Percentiles rank a stretch among this genome's conserved stretches.
Evolutionary conservation across 371 early-diverging fungal genomes (phyloP).

Genomic region (Mucor saturninus): DNA sequence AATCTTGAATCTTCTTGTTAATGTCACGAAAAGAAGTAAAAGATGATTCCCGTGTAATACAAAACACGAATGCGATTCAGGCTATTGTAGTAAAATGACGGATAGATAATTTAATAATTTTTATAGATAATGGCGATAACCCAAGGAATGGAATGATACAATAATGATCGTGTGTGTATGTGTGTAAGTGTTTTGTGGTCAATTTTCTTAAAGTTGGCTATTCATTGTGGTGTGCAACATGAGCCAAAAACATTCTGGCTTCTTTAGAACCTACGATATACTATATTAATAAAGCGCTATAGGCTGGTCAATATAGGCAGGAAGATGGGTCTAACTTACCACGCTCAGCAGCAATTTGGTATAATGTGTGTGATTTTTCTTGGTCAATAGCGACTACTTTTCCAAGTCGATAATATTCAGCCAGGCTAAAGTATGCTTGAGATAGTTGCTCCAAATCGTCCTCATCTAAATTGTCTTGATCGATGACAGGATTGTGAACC

Average conservation of each 20-base stretch:
- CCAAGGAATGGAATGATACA: too few relatives aligned
- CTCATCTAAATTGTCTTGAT: slow-evolving; percentile 42
- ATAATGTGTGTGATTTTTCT: slow-evolving; percentile 25
- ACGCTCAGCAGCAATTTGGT: slow-evolving; percentile 30
- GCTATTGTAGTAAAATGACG: too few relatives aligned
- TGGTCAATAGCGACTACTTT: slow-evolving; percentile 21
- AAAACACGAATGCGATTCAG: too few relatives aligned
- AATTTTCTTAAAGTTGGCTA: too few relatives aligned
- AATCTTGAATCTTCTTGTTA: too few relatives aligned
- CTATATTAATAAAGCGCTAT: not conserved
- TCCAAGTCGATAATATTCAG: slow-evolving; percentile 41
- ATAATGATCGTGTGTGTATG: too few relatives aligned
- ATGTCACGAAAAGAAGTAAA: too few relatives aligned
- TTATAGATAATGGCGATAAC: too few relatives aligned
- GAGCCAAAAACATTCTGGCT: not conserved
- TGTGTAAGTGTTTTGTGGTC: too few relatives aligned
- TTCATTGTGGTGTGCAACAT: too few relatives aligned
- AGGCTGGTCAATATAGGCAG: not conserved
- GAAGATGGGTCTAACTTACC: slow-evolving; percentile 6
- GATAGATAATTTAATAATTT: too few relatives aligned
- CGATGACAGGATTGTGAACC: slow-evolving; percentile 29
- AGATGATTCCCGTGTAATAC: too few relatives aligned
- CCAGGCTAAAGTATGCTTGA: slow-evolving; percentile 31
- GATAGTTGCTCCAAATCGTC: slow-evolving; percentile 31
- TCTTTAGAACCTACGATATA: slow-evolving; percentile 2